Evolutionary conservation across 306 rosid species (phyloP), one percentile per base, ranked within the genome.

Genomic region (Prinsepia uniflora): DNA sequence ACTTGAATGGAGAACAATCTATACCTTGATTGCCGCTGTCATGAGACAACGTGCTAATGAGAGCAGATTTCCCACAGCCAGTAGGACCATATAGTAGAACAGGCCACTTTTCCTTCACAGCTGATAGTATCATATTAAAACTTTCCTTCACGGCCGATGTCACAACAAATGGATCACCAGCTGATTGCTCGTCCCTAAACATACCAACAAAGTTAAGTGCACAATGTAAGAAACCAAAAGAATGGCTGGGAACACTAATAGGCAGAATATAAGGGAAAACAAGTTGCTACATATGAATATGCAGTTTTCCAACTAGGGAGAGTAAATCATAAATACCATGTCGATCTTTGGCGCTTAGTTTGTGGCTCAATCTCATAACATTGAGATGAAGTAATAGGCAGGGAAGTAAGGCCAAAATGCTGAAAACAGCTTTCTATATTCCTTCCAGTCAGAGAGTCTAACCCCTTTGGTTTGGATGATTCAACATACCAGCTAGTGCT

Each of bases 51-150:
- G 88, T 93, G 76, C 85, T 70, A 71, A 90, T 81, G 70, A 90
- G 97, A 80, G 89, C 84, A 59, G 98, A 88, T 78, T 93, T 93
- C 67, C 98, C 98, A 58, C 92, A 73, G 49, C 98, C 98, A 42
- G 90, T 79, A 58, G 92, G 88, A 43, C 98, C 98, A 80, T 77
- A 90, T 52, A 93, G 43, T 76, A 93, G 97, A 72, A 90, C 89
- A 14, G 96, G 96, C 92, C 96, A 90, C 90, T 81, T 90, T 85
- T 88, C 94, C 82, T 79, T 82, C 24, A 87, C 76, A 13, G 98
- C 94, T 73, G 89, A 77, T 22, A 82, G 65, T 57, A 88, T 85
- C 86, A 89, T 87, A 73, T 88, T 88, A 56, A 79, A 86, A 84
- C 94, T 88, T 81, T 68, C 82, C 81, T 83, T 83, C 76, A 87